phyloP scores from a whole-genome alignment of 2,329 filamentous ascomycete genomes.

The Neofusicoccum umdonicola region DNA sequence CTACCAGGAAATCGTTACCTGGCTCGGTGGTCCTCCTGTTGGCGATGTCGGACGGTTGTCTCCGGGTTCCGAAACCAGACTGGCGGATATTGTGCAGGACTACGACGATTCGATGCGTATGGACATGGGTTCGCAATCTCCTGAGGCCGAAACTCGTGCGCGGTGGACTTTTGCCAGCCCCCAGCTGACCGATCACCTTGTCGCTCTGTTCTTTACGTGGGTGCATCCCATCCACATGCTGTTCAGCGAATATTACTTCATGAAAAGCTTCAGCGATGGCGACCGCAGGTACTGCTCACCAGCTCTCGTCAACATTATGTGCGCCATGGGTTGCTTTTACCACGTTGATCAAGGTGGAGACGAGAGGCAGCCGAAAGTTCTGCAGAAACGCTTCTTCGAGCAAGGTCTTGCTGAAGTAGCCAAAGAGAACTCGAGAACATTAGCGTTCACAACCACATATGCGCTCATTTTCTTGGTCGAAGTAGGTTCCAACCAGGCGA shows the following conservation, averaged over 20 bases:
- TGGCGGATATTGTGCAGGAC: slow-evolving; percentile 20
- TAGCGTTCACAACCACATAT: slow-evolving; percentile 25
- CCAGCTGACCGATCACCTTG: slow-evolving; percentile 25
- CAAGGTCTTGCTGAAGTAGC: slow-evolving; percentile 21
- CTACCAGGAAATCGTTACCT: slow-evolving; percentile 23
- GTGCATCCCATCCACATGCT: slow-evolving; percentile 32
- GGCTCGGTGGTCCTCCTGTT: slow-evolving; percentile 21
- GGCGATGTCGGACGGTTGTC: slow-evolving; percentile 12
- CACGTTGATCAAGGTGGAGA: slow-evolving; percentile 20
- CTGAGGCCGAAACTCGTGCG: background rate
- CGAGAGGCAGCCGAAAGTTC: slow-evolving; percentile 17
- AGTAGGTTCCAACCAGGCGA: slow-evolving; percentile 24
- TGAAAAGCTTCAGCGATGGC: slow-evolving; percentile 21
- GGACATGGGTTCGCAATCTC: background rate
- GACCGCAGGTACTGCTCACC: slow-evolving; percentile 24
- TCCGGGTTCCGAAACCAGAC: slow-evolving; percentile 17
- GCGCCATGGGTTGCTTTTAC: slow-evolving; percentile 29
- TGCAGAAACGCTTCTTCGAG: slow-evolving; percentile 24
- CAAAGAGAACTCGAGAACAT: slow-evolving; percentile 20
- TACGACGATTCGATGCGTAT: background rate
- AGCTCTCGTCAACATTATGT: slow-evolving; percentile 29
- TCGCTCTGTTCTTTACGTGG: slow-evolving; percentile 31
- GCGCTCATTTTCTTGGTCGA: slow-evolving; percentile 30
- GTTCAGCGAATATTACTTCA: slow-evolving; percentile 29
- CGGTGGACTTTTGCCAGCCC: slow-evolving; percentile 26